phyloP scores from a whole-genome alignment of 805 yeast genomes.

The Pichia heedii region DNA sequence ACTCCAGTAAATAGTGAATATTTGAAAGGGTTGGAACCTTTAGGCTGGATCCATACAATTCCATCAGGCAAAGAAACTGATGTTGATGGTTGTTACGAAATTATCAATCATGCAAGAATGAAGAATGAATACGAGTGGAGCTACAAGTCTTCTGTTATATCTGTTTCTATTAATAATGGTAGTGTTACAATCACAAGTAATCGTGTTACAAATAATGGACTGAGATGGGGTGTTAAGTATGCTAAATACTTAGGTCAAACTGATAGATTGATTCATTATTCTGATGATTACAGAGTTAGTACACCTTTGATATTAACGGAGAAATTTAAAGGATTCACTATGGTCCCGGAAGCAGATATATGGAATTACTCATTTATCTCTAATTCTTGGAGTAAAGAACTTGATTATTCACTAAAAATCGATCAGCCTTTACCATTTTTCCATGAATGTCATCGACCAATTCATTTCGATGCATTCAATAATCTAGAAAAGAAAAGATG shows the following conservation, averaged over 20 bases:
- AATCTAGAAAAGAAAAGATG: constrained; percentile 37
- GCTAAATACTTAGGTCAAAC: constrained; percentile 43
- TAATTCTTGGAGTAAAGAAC: constrained; percentile 64
- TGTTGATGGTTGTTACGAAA: constrained; percentile 60
- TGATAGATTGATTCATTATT: constrained; percentile 67
- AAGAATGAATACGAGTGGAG: constrained; percentile 33
- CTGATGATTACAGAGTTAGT: constrained; percentile 45
- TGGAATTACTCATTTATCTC: constrained; percentile 94
- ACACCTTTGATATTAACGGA: constrained; percentile 71
- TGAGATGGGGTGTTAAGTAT: constrained; percentile 67
- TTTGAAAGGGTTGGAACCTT: constrained; percentile 54
- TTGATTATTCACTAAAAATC: constrained; percentile 52
- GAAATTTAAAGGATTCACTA: constrained; percentile 66
- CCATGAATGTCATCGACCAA: constrained; percentile 79
- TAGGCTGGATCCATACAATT: constrained; percentile 95
- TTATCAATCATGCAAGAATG: constrained; percentile 46
- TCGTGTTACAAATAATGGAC: constrained; percentile 54
- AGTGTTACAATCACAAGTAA: constrained; percentile 69
- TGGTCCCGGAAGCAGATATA: constrained; percentile 73
- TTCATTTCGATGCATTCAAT: constrained; percentile 71
- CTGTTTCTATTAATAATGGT: constrained; percentile 74
- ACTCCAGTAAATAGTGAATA: constrained; percentile 33
- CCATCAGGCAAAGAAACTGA: constrained; percentile 45
- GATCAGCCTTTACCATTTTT: constrained; percentile 80
- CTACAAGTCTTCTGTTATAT: constrained; percentile 42